Base-by-base conservation (phyloP, 345 rosid species). In the Populus davidiana region DNA sequence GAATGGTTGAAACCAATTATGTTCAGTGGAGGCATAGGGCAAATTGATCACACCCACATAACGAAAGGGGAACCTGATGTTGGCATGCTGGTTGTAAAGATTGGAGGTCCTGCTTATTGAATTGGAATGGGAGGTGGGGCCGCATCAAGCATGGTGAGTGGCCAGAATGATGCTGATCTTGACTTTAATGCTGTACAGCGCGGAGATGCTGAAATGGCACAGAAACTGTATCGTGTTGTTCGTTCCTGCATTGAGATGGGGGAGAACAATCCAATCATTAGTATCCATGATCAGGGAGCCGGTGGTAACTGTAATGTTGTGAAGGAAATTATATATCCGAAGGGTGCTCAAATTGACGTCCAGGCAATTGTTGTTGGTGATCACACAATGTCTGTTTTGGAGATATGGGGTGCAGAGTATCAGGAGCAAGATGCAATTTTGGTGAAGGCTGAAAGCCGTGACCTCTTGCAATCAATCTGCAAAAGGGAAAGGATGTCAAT, bases 71-170 rank as follows among this genome's bases (percentile, higher is more conserved):
- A 93, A 63, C 94, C 98, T 67, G 97, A 95, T 62, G 83, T 89
- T 59, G 99, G 97, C 27, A 93, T 93, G 98, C 78, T 95, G 78
- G 98, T 93, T 72, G 98, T 95, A 1, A 95, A 95, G 87, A 91
- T 95, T 84, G 99, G 98, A 77, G 99, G 99, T 52, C 97, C 99
- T 76, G 99, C 98, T 41, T 95, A 95, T 82, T 92, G 93, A 25
- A 95, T 95, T 79, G 98, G 98, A 56, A 95, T 93, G 98, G 97
- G 98, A 74, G 98, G 99, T 69, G 98, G 97, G 21, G 99, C 97
- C 17, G 98, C 97, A n/a, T 93, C 97, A 1, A 95, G 97, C 87
- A 95, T 91, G 99, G 99, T 91, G 47, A 93, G 99, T 87, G 96
- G 98, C n/a, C 96, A 91, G 87, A 93, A 93, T 61, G 94, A 91